These are phyloP conservation scores for Pouteria campechiana DNA, from an alignment of 179 eudicot genomes.

Conservation along the genomic window DNA sequence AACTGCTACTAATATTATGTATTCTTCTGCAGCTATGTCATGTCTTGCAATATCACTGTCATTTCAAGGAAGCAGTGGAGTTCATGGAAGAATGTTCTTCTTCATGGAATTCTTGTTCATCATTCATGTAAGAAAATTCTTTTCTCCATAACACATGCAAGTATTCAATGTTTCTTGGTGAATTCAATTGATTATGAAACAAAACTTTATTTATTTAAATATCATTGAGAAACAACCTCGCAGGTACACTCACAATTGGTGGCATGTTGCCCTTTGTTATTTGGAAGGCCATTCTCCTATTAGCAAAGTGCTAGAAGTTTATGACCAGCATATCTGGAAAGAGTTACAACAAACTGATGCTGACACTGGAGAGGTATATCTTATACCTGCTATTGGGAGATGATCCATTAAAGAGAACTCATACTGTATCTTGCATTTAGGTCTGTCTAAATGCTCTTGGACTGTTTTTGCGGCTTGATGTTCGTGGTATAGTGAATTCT, in stretches of 20 bases:
- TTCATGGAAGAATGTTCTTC: slow-evolving; percentile 79
- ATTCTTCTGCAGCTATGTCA: slow-evolving; percentile 69
- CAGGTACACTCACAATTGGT: slow-evolving; percentile 96
- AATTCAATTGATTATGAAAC: not conserved
- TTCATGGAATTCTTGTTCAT: slow-evolving; percentile 58
- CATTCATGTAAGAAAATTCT: slow-evolving; percentile 55
- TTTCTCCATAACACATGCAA: not conserved
- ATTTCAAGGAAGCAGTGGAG: slow-evolving; percentile 71
- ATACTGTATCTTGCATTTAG: slow-evolving; percentile 16
- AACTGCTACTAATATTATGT: not conserved
- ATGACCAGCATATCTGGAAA: slow-evolving; percentile 50
- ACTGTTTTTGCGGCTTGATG: slow-evolving; percentile 54
- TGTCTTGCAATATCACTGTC: slow-evolving; percentile 72
- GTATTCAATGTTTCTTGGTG: not conserved
- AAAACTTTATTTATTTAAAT: too few relatives aligned
- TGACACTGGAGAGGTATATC: slow-evolving; percentile 27
- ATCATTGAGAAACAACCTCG: not conserved
- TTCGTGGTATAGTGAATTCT: slow-evolving; percentile 44
- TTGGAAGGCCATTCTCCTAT: slow-evolving; percentile 71
- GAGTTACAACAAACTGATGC: slow-evolving; percentile 52
- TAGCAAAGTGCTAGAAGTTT: slow-evolving; percentile 45
- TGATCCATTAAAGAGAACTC: not conserved
- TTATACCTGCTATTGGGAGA: not conserved
- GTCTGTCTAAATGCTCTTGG: slow-evolving; percentile 75
- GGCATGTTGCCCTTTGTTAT: slow-evolving; percentile 96